Evolutionary conservation across 352 stramenopile species (phyloP).

Genomic region (Pythium brachiatum): DNA sequence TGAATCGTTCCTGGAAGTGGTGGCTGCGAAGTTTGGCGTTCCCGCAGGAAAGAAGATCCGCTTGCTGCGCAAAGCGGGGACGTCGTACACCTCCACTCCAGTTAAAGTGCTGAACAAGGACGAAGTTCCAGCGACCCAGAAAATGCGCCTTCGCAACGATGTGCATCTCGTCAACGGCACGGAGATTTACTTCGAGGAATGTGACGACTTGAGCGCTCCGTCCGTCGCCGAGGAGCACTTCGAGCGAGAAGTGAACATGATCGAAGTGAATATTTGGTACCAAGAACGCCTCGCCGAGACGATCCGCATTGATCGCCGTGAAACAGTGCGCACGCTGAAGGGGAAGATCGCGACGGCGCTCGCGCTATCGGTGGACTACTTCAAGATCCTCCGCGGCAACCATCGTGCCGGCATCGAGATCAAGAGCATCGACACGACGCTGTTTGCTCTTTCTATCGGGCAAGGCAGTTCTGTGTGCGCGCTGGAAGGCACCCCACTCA

Average conservation of each 20-base stretch:
- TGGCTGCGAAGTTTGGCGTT: slow-evolving; percentile 58
- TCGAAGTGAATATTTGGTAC: slow-evolving; percentile 75
- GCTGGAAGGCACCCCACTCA: slow-evolving; percentile 61
- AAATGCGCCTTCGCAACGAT: slow-evolving; percentile 53
- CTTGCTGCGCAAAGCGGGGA: slow-evolving; percentile 66
- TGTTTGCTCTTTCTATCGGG: slow-evolving; percentile 73
- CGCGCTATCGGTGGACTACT: slow-evolving; percentile 42
- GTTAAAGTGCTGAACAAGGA: slow-evolving; percentile 67
- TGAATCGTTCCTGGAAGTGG: slow-evolving; percentile 38
- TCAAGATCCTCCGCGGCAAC: slow-evolving; percentile 77
- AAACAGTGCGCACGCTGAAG: slow-evolving; percentile 63
- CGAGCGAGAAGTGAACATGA: slow-evolving; percentile 77
- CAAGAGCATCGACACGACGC: slow-evolving; percentile 72
- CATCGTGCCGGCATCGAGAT: slow-evolving; percentile 73
- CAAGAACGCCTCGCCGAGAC: slow-evolving; percentile 36
- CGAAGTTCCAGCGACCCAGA: slow-evolving; percentile 38
- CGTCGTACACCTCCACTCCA: slow-evolving; percentile 57
- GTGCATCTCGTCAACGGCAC: slow-evolving; percentile 64
- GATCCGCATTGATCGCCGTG: slow-evolving; percentile 70
- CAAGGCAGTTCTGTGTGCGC: slow-evolving; percentile 68
- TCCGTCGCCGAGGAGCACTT: slow-evolving; percentile 66
- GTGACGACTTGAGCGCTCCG: slow-evolving; percentile 35
- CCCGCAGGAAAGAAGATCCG: slow-evolving; percentile 39
- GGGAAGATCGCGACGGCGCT: slow-evolving; percentile 51
- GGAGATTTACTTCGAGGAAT: slow-evolving; percentile 75